Evolutionary conservation across 441 rosid species (phyloP).

Genomic region (Pelargonium australe): DNA sequence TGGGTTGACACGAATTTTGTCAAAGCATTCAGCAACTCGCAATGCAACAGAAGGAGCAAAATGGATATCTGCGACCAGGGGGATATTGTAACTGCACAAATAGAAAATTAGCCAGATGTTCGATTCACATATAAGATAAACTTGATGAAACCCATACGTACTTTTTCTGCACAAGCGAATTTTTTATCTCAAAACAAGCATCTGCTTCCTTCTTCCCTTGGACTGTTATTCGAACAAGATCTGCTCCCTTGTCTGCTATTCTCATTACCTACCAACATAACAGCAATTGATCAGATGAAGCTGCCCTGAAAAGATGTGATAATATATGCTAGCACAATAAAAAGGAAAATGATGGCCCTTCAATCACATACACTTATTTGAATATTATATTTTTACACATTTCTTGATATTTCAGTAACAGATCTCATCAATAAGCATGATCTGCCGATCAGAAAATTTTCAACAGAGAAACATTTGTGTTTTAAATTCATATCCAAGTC

Average conservation of each 20-base stretch:
- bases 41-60: constrained; percentile 89
- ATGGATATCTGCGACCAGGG: constrained; percentile 95
- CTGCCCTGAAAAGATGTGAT: not conserved
- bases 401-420: no score
- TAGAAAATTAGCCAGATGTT: constrained; percentile 15
- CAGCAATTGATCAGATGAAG: constrained; percentile 9
- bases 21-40: constrained; percentile 90
- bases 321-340: constrained; percentile 6
- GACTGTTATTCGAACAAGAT: constrained; percentile 89
- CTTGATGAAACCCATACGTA: constrained; percentile 25
- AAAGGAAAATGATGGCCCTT: constrained; percentile 1
- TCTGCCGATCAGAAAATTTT: not conserved
- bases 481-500: not conserved
- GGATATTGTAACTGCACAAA: constrained; percentile 78
- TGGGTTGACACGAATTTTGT: constrained; percentile 95
- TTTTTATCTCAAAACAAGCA: constrained; percentile 90
- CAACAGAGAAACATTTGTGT: not conserved
- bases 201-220: constrained; percentile 98
- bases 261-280: constrained; percentile 63
- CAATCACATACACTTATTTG: not conserved
- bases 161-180: constrained; percentile 86
- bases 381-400: not conserved
- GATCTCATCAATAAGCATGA: no score
- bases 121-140: constrained; percentile 14
- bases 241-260: constrained; percentile 88